Evolutionary conservation across 148 eudicot genomes (phyloP), one percentile per base, ranked within the genome.

Genomic region (Rhododendron ferrugineum): DNA sequence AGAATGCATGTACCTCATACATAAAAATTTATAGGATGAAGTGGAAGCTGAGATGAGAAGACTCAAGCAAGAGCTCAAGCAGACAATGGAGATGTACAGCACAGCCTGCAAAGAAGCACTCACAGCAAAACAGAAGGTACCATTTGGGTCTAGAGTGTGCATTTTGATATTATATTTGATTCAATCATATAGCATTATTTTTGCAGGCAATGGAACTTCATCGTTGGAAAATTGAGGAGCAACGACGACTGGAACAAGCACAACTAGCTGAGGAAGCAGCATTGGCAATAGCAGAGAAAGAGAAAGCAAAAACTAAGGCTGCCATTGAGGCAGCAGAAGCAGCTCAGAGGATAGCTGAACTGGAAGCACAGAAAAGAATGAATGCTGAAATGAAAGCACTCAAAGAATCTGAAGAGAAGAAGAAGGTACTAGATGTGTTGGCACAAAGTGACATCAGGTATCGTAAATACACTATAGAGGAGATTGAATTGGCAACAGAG

Each of bases 11-110:
- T 34, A 64, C 54, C 60, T 37, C 79, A 13, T 34, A 23, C 20
- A 28, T 26, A 26, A 28, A 78, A 68, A 64, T 64, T 44, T 83
- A 3, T 83, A 95, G 94, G 98, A 93, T 1, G 96, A 96, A 8
- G 90, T 96, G 49, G 98, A 95, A 89, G 84, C 93, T 79, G 98
- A 96, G 89, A 94, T 93, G 98, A 96, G 96, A 84, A 92, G 98
- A 88, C 92, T 96, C 8, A 91, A 92, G 82, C 88, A 88, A 80
- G 98, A 96, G 87, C 98, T 94, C 75, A 92, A 91, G 91, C 96
- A 94, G 85, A 96, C 98, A 64, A 96, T 96, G 94, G 96, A 94
- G 9, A 94, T 94, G 98, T 96, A 96, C 85, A 96, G 93, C 87
- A 86, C 91, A 42, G 98, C 98, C 64, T 93, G 95, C 88, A 96